Conservation (phyloP, 2,329 filamentous ascomycete genomes). For the Fusarium torreyae region DNA sequence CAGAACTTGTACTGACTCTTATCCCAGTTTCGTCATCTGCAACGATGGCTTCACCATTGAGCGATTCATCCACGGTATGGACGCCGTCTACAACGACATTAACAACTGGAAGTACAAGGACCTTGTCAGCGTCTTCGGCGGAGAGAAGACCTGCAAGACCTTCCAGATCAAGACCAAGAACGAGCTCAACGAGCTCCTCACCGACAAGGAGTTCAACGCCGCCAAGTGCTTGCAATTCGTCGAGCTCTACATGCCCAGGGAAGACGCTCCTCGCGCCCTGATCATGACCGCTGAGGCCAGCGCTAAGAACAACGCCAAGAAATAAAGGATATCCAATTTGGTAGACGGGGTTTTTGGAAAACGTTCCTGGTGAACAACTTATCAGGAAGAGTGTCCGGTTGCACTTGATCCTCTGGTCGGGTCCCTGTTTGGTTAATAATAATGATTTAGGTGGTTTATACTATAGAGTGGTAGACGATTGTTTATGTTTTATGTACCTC, state of each 20-base stretch:
- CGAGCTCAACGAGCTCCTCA: constrained; percentile 76
- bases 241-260: constrained; percentile 84
- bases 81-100: constrained; percentile 86
- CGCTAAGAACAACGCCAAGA: constrained; percentile 75
- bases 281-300: constrained; percentile 79
- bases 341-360: constrained; percentile 25
- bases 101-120: constrained; percentile 80
- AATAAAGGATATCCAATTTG: constrained; percentile 7
- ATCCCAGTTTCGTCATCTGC: constrained; percentile 80
- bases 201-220: constrained; percentile 74
- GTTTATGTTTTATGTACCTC: constrained; percentile 32
- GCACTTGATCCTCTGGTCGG: constrained; percentile 17
- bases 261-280: constrained; percentile 81
- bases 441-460: constrained; percentile 42
- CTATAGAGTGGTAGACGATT: constrained; percentile 33
- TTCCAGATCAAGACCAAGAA: constrained; percentile 79
- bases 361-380: constrained; percentile 36
- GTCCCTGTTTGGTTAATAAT: constrained; percentile 36
- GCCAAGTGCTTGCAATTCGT: constrained; percentile 76
- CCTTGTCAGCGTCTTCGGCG: constrained; percentile 78
- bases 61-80: constrained; percentile 87
- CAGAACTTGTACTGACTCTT: constrained; percentile 39
- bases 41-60: constrained; percentile 94
- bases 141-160: constrained; percentile 70
- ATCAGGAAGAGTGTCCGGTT: constrained; percentile 16